These are phyloP conservation scores for Biscutella laevigata DNA, from an alignment of 441 rosid species.

Conservation along the genomic window DNA sequence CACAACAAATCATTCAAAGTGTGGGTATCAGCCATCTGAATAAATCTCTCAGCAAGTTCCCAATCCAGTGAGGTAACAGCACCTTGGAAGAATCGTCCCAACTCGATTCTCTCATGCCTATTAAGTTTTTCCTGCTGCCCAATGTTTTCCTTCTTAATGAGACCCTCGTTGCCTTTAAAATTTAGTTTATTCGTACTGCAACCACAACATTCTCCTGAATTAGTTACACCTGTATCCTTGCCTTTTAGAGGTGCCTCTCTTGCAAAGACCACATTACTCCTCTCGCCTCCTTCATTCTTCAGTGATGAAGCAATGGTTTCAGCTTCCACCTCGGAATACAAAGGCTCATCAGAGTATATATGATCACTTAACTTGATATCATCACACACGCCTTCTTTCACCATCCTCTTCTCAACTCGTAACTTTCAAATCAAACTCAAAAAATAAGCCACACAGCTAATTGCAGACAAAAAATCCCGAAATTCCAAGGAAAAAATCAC, in stretches of 20 bases:
- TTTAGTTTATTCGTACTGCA: constrained; percentile 42
- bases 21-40: constrained; percentile 63
- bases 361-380: constrained; percentile 33
- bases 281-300: constrained; percentile 46
- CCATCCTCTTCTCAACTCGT: too few species aligned
- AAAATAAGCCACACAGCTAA: too few species aligned
- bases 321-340: constrained; percentile 42
- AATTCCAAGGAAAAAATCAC: too few species aligned
- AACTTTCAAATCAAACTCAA: too few species aligned
- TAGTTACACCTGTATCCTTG: constrained; percentile 35
- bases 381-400: too few species aligned
- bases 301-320: constrained; percentile 33
- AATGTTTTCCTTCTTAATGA: constrained; percentile 35
- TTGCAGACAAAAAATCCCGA: too few species aligned
- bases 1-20: constrained; percentile 83
- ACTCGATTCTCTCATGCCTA: constrained; percentile 64
- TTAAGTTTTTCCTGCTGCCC: constrained; percentile 51
- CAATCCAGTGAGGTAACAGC: constrained; percentile 84
- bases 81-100: constrained; percentile 68
- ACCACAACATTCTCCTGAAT: constrained; percentile 35
- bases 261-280: constrained; percentile 54
- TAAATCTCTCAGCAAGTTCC: constrained; percentile 74
- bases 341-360: constrained; percentile 28
- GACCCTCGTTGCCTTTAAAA: constrained; percentile 36
- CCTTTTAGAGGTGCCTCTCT: constrained; percentile 55